Percentiles rank a stretch among this genome's conserved stretches.
Conservation (phyloP, 2,329 filamentous ascomycete genomes). For the Aspergillus sp. region DNA sequence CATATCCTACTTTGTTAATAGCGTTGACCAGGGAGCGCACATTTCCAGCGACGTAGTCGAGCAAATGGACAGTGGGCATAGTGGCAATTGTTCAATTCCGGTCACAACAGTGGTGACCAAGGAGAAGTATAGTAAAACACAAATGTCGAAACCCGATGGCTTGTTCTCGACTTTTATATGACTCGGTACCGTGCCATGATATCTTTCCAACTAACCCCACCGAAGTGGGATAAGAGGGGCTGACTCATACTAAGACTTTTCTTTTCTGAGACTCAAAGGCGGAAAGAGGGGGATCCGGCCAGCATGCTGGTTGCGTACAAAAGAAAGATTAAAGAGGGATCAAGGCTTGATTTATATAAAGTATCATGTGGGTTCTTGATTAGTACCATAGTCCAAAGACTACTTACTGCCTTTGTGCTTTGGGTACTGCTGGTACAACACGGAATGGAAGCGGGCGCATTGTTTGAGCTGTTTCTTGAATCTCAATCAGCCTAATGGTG, state of each 20-base stretch:
- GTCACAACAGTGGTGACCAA: not conserved
- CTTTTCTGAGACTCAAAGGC: not conserved
- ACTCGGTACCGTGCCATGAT: conserved; percentile 3
- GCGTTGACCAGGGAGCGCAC: conserved; percentile 95
- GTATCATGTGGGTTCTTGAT: not conserved
- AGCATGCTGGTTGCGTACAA: not conserved
- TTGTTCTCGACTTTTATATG: not conserved
- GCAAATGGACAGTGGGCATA: conserved; percentile 56
- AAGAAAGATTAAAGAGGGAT: not conserved
- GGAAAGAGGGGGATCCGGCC: not conserved
- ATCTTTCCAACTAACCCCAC: conserved; percentile 8
- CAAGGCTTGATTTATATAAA: not conserved
- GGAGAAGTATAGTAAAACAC: not conserved
- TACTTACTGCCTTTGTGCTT: not conserved
- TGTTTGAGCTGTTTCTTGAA: not conserved
- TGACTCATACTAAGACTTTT: conserved; percentile 13
- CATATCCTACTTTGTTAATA: conserved; percentile 92
- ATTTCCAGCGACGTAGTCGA: conserved; percentile 94
- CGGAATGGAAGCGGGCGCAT: not conserved
- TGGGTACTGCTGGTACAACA: not conserved
- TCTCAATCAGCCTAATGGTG: not conserved
- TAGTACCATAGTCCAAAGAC: not conserved
- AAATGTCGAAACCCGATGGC: not conserved
- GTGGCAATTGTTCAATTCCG: not conserved
- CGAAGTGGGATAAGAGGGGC: conserved; percentile 1